These are phyloP conservation scores for Tetrapisispora phaffii DNA, from an alignment of 805 yeast species.

Conservation along the genomic window DNA sequence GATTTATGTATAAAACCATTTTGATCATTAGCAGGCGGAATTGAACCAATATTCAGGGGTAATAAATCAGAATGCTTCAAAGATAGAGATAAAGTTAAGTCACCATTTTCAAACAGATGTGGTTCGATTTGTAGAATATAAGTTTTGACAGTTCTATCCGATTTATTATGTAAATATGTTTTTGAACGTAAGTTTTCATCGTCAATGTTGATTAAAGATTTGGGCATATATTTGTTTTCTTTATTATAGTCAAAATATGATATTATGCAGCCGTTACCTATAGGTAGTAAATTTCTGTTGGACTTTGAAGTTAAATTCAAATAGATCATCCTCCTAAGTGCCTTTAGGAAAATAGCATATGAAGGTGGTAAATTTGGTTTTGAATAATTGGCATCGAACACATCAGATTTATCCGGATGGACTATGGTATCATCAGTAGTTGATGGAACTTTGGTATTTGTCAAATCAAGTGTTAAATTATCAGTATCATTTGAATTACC, in stretches of 20 bases:
- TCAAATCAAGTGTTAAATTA: background rate
- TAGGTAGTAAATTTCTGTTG: constrained; percentile 35
- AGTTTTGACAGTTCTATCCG: constrained; percentile 6
- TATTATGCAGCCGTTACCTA: constrained; percentile 38
- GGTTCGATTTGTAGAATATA: constrained; percentile 39
- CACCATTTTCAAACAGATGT: constrained; percentile 38
- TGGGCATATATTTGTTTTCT: background rate
- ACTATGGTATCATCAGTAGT: constrained; percentile 2
- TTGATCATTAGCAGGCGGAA: constrained; percentile 7
- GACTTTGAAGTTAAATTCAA: constrained; percentile 26
- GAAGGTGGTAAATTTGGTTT: constrained; percentile 32
- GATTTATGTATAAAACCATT: constrained; percentile 21
- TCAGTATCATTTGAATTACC: background rate
- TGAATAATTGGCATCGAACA: constrained; percentile 28
- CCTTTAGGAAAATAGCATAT: constrained; percentile 41
- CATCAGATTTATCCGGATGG: constrained; percentile 24
- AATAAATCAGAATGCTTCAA: constrained; percentile 27
- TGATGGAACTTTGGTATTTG: background rate
- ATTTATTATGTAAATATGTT: background rate
- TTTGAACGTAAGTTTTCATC: background rate
- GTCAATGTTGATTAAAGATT: constrained; percentile 10
- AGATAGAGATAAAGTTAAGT: constrained; percentile 31
- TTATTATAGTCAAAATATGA: constrained; percentile 8
- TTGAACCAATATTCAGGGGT: constrained; percentile 24
- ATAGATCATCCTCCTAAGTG: constrained; percentile 36